Evolutionary conservation across 352 stramenopile genomes (phyloP).

Genomic region (Phytophthora citrophthora): DNA sequence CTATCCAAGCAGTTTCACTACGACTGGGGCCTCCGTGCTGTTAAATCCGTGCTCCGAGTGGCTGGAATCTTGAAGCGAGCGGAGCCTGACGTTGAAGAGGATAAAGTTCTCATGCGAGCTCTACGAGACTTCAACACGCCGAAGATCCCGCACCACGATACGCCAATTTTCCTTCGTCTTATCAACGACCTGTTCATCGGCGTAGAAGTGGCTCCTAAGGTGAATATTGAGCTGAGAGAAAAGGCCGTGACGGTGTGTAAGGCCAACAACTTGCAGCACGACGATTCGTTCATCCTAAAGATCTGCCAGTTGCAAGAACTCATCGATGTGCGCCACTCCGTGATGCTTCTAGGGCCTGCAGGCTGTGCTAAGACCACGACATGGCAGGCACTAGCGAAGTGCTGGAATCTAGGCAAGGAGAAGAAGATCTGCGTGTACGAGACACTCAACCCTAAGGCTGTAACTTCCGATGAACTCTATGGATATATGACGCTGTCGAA

Average conservation of each 20-base stretch:
- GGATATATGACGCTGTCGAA: conserved; percentile 92
- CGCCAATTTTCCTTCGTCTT: conserved; percentile 87
- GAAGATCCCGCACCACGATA: conserved; percentile 89
- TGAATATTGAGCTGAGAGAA: conserved; percentile 92
- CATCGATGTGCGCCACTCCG: conserved; percentile 88
- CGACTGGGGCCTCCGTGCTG: conserved; percentile 90
- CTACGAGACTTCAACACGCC: conserved; percentile 89
- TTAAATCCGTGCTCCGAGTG: conserved; percentile 89
- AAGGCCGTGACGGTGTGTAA: conserved; percentile 94
- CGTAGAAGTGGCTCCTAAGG: conserved; percentile 94
- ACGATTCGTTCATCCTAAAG: conserved; percentile 89
- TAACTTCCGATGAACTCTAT: conserved; percentile 94
- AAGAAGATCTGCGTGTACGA: conserved; percentile 92
- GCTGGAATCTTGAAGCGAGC: conserved; percentile 86
- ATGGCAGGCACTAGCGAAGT: conserved; percentile 87
- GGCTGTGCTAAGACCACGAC: conserved; percentile 88
- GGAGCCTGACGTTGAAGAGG: conserved; percentile 83
- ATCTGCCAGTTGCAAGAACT: conserved; percentile 89
- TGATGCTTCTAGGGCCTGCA: conserved; percentile 85
- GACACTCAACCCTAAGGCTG: conserved; percentile 88
- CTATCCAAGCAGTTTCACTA: conserved; percentile 94
- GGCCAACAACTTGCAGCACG: conserved; percentile 83
- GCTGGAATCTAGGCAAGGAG: conserved; percentile 88
- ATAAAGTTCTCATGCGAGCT: conserved; percentile 89
- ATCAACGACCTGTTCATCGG: conserved; percentile 93